These are phyloP conservation scores for Pythium utonaiense DNA, from an alignment of 352 stramenopile species.

Conservation along the genomic window DNA sequence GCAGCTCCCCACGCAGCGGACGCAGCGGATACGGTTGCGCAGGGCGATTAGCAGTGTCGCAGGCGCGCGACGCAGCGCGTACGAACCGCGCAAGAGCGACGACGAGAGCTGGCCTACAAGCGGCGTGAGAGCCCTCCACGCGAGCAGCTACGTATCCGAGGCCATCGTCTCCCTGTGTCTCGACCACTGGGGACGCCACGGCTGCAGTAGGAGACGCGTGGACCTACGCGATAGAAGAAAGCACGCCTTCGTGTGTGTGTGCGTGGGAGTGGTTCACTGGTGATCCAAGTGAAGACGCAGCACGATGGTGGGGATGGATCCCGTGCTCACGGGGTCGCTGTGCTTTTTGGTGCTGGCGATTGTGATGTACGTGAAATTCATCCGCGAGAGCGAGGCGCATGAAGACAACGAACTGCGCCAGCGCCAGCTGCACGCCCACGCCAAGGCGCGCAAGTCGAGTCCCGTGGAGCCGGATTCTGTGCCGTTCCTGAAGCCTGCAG, in stretches of 20 bases:
- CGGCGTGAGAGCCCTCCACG: neutral
- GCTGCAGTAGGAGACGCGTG: too few relatives aligned
- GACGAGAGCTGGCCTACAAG: neutral
- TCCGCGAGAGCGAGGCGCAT: slow-evolving; percentile 63
- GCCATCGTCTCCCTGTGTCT: too few relatives aligned
- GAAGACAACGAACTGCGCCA: slow-evolving; percentile 49
- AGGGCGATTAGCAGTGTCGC: neutral
- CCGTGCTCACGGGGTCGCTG: slow-evolving; percentile 81
- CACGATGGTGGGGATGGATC: slow-evolving; percentile 57
- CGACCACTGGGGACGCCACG: too few relatives aligned
- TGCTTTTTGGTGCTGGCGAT: slow-evolving; percentile 85
- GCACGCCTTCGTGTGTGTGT: too few relatives aligned
- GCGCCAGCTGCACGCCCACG: slow-evolving; percentile 26
- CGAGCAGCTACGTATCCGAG: neutral
- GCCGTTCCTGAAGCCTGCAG: slow-evolving; percentile 60
- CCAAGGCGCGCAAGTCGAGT: slow-evolving; percentile 46
- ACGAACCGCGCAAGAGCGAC: neutral
- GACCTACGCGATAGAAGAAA: neutral
- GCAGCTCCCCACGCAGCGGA: neutral
- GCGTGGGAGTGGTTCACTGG: too few relatives aligned
- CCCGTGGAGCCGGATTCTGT: slow-evolving; percentile 62
- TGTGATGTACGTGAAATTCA: slow-evolving; percentile 88
- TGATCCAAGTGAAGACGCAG: neutral
- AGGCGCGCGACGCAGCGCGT: neutral
- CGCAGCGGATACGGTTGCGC: neutral